A percentile compares a stretch with the other conserved stretches of the same genome.
phyloP scores from a whole-genome alignment of 1,139 yeast genomes.

The Meyerozyma athensensis region DNA sequence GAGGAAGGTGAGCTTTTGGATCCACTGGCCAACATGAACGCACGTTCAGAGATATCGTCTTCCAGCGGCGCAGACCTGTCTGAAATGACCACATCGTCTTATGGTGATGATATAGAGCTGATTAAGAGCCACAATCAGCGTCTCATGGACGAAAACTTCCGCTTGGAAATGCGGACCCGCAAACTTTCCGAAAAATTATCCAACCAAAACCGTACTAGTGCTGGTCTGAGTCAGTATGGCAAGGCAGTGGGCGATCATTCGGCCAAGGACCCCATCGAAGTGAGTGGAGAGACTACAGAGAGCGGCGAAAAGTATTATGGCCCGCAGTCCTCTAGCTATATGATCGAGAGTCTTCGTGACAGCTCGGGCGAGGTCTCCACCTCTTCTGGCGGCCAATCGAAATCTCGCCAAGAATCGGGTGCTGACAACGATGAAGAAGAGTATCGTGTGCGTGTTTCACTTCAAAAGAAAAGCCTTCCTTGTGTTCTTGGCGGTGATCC shows the following conservation, averaged over 20 bases:
- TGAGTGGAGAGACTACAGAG: constrained; percentile 15
- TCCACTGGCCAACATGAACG: not conserved
- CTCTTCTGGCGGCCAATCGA: not conserved
- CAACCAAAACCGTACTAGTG: not conserved
- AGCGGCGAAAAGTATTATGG: constrained; percentile 43
- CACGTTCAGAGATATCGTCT: not conserved
- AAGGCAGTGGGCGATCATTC: not conserved
- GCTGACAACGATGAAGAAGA: not conserved
- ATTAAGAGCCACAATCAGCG: constrained; percentile 3
- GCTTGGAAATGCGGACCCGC: not conserved
- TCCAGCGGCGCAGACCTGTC: constrained; percentile 2
- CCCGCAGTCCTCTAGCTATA: constrained; percentile 44
- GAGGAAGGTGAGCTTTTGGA: constrained; percentile 20
- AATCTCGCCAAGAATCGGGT: not conserved
- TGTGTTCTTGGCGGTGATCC: constrained; percentile 8
- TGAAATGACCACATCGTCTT: not conserved
- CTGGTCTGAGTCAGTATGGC: not conserved
- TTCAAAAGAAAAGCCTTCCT: constrained; percentile 9
- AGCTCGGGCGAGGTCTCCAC: not conserved
- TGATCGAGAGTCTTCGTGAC: constrained; percentile 33
- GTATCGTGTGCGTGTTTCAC: constrained; percentile 4
- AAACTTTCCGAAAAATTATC: not conserved
- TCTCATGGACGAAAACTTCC: constrained; percentile 4
- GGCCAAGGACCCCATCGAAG: constrained; percentile 3
- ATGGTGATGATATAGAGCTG: constrained; percentile 3